Evolutionary conservation across 495 filamentous ascomycete species (phyloP), one percentile per base, ranked within the genome.

Genomic region (Terfezia boudieri): DNA sequence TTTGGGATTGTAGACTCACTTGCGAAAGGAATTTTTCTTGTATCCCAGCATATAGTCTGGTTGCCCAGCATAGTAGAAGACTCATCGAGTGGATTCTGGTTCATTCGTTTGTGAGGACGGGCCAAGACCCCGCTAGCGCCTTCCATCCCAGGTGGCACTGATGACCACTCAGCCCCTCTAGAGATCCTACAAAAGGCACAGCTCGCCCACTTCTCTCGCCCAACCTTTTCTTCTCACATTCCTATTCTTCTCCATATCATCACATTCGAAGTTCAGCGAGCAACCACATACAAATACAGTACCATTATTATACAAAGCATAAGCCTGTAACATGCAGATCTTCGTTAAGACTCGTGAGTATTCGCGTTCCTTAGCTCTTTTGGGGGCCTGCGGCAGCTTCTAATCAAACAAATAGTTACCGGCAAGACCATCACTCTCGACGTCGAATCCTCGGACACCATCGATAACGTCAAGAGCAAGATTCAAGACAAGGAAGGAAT

Each of bases 401-500:
- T 48, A 14, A 48, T n/a, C 4, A 20, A 48, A 48, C 43, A 48
- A 48, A 48, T 22, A 61, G 59, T 64, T 51, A 64, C 61, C 1
- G 61, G 61, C 49, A 64, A 64, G 56, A 64, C 61, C 0, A 64
- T 64, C 51, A 64, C 61, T 12, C 61, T 64, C 37, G 61, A 63
- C 37, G 61, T 63, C n/a, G 16, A 14, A 9, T 93, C 86, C 56
- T 86, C 81, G 55, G 89, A 96, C 64, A 95, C 89, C 58, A 95
- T 96, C 74, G 90, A 96, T 75, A 96, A 95, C 64, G 89, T 96
- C 61, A 96, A 96, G 82, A 77, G 76, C 57, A 96, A 96, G 82
- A 96, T 96, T 53, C 89, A 96, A 70, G 89, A 96, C 69, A 96
- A 96, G 84, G 89, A 96, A 71, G 89, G 89, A 46, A 96, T 96